A percentile compares a stretch with the other conserved stretches of the same genome.
Evolutionary conservation across 2,329 filamentous ascomycete genomes (phyloP).

Genomic region (Lojkania enalia): DNA sequence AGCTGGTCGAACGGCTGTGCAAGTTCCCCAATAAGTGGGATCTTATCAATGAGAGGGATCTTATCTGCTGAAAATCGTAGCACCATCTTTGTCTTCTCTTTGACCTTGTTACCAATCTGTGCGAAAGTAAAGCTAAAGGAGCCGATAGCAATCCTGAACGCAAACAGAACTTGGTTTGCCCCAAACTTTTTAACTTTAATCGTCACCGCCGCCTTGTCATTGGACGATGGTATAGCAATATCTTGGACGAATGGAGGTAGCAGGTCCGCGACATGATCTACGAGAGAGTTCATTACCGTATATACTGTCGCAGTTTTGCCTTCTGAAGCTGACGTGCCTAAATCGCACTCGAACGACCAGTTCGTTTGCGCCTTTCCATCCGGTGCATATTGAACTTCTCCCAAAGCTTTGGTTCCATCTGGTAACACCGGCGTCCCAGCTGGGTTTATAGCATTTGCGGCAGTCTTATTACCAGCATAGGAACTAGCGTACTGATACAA

Average conservation of each 20-base stretch:
- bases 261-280: background rate
- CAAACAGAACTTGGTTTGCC: background rate
- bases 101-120: background rate
- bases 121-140: background rate
- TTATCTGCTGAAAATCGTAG: background rate
- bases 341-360: background rate
- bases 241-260: background rate
- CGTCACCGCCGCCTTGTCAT: background rate
- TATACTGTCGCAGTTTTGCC: background rate
- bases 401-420: no score
- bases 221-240: background rate
- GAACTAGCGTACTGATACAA: constrained; percentile 1
- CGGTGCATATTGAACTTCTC: no score
- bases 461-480: background rate
- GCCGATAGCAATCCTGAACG: background rate
- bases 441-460: background rate
- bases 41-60: background rate
- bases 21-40: background rate
- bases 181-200: background rate
- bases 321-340: background rate
- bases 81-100: background rate
- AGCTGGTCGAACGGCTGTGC: background rate
- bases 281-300: background rate
- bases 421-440: background rate
- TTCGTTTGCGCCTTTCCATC: background rate